phyloP scores from a whole-genome alignment of 2,329 filamentous ascomycete species.

The Ascochyta clinopodiicola region DNA sequence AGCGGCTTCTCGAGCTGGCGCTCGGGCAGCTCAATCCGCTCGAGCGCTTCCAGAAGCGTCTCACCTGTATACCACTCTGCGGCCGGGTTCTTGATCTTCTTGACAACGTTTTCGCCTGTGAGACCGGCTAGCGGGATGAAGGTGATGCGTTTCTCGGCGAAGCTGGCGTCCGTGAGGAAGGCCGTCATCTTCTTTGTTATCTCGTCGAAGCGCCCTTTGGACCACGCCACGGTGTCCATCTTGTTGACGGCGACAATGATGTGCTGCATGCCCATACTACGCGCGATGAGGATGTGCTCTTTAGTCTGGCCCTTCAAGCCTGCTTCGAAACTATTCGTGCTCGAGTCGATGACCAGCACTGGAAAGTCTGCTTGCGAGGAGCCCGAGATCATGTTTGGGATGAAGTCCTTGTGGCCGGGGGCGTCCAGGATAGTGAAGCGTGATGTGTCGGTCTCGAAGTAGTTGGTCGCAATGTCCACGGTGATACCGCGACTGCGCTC shows the following conservation, averaged over 20 bases:
- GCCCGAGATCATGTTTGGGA: conserved; percentile 98
- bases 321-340: conserved; percentile 89
- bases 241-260: conserved; percentile 95
- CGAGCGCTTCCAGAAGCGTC: conserved; percentile 83
- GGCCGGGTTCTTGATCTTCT: conserved; percentile 58
- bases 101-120: conserved; percentile 83
- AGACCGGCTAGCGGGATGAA: conserved; percentile 92
- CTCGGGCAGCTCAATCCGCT: conserved; percentile 76
- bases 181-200: conserved; percentile 83
- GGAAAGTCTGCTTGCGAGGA: conserved; percentile 96
- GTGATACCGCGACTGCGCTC: conserved; percentile 91
- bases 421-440: conserved; percentile 94
- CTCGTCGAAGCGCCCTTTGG: conserved; percentile 79
- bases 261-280: conserved; percentile 87
- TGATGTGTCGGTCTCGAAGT: conserved; percentile 87
- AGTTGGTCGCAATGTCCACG: conserved; percentile 94
- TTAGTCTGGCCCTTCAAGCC: conserved; percentile 92
- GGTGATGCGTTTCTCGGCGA: conserved; percentile 78
- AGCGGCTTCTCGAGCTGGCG: conserved; percentile 79
- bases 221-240: conserved; percentile 87
- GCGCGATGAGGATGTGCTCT: conserved; percentile 87
- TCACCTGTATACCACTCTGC: conserved; percentile 79
- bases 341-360: conserved; percentile 90
- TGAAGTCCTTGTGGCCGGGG: conserved; percentile 92
- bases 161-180: conserved; percentile 83